These are phyloP conservation scores for Pythium aquatile DNA, from an alignment of 352 stramenopile genomes.

Conservation along the genomic window DNA sequence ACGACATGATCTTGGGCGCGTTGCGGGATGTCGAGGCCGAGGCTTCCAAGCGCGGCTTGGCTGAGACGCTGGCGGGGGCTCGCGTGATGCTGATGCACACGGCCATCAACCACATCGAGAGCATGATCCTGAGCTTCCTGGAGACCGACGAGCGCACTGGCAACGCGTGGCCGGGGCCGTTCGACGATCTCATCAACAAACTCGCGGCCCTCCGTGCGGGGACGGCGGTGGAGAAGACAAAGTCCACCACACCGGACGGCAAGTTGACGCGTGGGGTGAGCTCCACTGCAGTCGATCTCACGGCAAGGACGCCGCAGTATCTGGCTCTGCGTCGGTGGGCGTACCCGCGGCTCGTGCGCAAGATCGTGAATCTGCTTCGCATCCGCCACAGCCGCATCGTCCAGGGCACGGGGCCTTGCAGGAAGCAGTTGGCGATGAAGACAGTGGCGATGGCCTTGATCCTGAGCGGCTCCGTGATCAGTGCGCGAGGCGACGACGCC, in stretches of 20 bases:
- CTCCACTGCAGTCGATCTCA: neutral
- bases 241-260: too few relatives aligned
- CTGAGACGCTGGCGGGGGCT: slow-evolving; percentile 39
- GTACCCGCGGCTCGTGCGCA: slow-evolving; percentile 3
- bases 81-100: slow-evolving; percentile 42
- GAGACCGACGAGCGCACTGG: slow-evolving; percentile 46
- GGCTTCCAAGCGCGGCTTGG: slow-evolving; percentile 25
- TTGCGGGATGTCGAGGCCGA: slow-evolving; percentile 33
- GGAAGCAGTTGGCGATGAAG: neutral
- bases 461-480: neutral
- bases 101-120: slow-evolving; percentile 55
- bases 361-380: slow-evolving; percentile 1
- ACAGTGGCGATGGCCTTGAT: neutral
- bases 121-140: slow-evolving; percentile 45
- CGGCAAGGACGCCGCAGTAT: neutral
- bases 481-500: too few relatives aligned
- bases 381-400: neutral
- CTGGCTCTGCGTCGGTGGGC: neutral
- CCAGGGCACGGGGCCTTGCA: too few relatives aligned
- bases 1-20: slow-evolving; percentile 36
- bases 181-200: too few relatives aligned
- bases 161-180: slow-evolving; percentile 23
- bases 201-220: too few relatives aligned
- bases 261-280: too few relatives aligned
- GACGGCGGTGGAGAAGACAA: too few relatives aligned